Evolutionary conservation across 176 grass and related monocot species (phyloP).

Genomic region (maize (Zea mays)): Zm-B73-REFERENCE-NAM-5.0 NC_050100.1:3341001-3341500

Average conservation of each 20-base stretch:
- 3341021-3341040: slow-evolving; percentile 96
- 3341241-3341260: slow-evolving; percentile 84
- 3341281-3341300: slow-evolving; percentile 76
- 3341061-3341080: slow-evolving; percentile 91
- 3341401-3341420: not conserved
- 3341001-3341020: slow-evolving; percentile 76
- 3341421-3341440: not conserved
- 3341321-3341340: slow-evolving; percentile 88
- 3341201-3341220: slow-evolving; percentile 18
- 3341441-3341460: not conserved
- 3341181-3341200: slow-evolving; percentile 18
- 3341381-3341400: slow-evolving; percentile 22
- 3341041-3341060: slow-evolving; percentile 85
- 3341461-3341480: slow-evolving; percentile 17
- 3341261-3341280: slow-evolving; percentile 82
- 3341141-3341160: slow-evolving; percentile 93
- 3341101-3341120: slow-evolving; percentile 93
- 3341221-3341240: slow-evolving; percentile 30
- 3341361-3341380: slow-evolving; percentile 2
- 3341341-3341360: slow-evolving; percentile 59
- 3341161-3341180: slow-evolving; percentile 60
- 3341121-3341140: slow-evolving; percentile 76
- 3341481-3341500: not conserved
- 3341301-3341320: slow-evolving; percentile 90
- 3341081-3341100: slow-evolving; percentile 82